These are phyloP conservation scores for Phanerodontia chrysosporium DNA, from an alignment of 768 basidiomycete species.

Conservation along the genomic window DNA sequence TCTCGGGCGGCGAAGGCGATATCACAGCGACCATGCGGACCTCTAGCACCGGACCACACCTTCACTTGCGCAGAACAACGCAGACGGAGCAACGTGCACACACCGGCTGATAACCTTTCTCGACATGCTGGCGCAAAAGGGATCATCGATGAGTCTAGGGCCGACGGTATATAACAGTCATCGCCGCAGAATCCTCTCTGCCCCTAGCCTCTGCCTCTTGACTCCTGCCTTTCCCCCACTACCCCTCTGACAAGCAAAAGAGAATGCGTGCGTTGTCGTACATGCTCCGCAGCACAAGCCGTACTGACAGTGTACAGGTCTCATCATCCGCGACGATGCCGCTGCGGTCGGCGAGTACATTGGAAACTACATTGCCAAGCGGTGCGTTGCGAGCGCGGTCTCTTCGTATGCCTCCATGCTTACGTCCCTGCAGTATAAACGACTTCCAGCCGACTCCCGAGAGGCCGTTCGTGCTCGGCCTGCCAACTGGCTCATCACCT, in stretches of 20 bases:
- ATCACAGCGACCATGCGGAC: conserved; percentile 3
- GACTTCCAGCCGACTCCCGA: conserved; percentile 71
- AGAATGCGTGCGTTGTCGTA: background rate
- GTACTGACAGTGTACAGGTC: conserved; percentile 42
- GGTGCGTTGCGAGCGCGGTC: conserved; percentile 37
- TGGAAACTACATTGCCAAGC: conserved; percentile 72
- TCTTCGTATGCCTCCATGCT: background rate
- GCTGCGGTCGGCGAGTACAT: conserved; percentile 73
- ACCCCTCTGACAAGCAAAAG: background rate
- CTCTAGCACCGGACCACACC: background rate
- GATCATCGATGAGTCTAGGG: background rate
- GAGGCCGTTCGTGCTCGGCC: conserved; percentile 79
- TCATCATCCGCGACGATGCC: conserved; percentile 79
- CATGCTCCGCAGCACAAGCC: background rate
- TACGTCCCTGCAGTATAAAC: conserved; percentile 53
- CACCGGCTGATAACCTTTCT: background rate
- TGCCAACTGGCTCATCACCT: conserved; percentile 86
- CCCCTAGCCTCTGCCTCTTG: too few species aligned
- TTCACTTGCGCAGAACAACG: background rate
- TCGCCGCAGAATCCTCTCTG: too few species aligned
- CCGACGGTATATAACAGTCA: background rate
- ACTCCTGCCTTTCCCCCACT: background rate
- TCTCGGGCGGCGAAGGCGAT: background rate
- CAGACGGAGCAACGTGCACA: background rate
- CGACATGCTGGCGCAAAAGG: background rate